A percentile compares a stretch with the other conserved stretches of the same genome.
Evolutionary conservation across 1,139 yeast genomes (phyloP).

Genomic region (Pichia kudriavzevii): DNA sequence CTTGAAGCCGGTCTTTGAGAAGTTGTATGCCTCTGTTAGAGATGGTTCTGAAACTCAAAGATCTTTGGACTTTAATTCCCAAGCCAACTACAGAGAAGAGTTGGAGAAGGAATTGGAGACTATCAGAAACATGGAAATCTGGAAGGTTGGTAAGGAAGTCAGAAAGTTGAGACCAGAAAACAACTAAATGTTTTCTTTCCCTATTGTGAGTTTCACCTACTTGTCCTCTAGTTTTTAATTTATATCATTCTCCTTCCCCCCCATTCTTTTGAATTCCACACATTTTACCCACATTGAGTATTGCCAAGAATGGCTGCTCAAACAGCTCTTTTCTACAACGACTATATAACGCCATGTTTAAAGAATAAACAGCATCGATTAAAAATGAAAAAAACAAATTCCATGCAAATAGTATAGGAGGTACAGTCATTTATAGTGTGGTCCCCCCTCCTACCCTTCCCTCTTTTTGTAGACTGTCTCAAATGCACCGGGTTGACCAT

Average conservation of each 20-base stretch:
- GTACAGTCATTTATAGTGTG: too few relatives aligned
- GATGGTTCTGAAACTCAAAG: conserved; percentile 97
- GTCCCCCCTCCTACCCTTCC: too few relatives aligned
- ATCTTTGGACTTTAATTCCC: conserved; percentile 97
- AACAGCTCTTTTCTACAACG: too few relatives aligned
- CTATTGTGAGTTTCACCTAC: too few relatives aligned
- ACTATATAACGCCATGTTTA: too few relatives aligned
- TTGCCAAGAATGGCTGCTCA: conserved; percentile 15
- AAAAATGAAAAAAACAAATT: not conserved
- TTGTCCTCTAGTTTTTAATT: not conserved
- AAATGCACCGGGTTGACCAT: too few relatives aligned
- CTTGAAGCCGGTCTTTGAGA: conserved; percentile 95
- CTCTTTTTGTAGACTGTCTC: too few relatives aligned
- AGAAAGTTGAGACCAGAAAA: conserved; percentile 99
- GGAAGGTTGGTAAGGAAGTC: conserved; percentile 99
- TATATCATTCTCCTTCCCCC: not conserved
- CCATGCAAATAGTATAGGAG: too few relatives aligned
- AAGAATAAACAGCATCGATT: conserved; percentile 25
- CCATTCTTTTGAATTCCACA: conserved; percentile 1
- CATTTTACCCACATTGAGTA: conserved; percentile 8
- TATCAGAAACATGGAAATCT: conserved; percentile 97
- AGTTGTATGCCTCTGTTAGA: conserved; percentile 89
- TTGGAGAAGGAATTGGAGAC: conserved; percentile 87
- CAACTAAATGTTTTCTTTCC: too few relatives aligned
- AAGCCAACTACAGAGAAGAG: conserved; percentile 94